Evolutionary conservation across 2,329 filamentous ascomycete genomes (phyloP).

Genomic region (Fusarium globosum): DNA sequence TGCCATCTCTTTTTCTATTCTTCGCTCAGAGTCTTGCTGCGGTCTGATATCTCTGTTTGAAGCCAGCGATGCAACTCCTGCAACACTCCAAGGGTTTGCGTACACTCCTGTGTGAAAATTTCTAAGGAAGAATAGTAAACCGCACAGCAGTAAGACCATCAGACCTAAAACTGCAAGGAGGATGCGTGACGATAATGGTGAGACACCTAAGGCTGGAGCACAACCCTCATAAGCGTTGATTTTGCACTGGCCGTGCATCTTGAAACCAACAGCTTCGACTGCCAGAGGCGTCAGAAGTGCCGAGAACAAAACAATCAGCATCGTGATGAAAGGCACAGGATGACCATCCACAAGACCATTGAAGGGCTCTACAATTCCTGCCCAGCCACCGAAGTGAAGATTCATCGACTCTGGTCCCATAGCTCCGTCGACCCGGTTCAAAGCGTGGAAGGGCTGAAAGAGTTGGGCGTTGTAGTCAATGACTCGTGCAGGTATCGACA

Average conservation of each 20-base stretch:
- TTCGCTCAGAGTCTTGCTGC: slow-evolving; percentile 30
- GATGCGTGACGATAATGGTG: slow-evolving; percentile 22
- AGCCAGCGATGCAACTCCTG: slow-evolving; percentile 41
- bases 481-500: slow-evolving; percentile 57
- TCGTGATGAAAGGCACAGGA: slow-evolving; percentile 41
- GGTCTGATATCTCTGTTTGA: slow-evolving; percentile 41
- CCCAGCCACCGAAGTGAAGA: slow-evolving; percentile 54
- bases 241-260: slow-evolving; percentile 42
- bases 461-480: slow-evolving; percentile 57
- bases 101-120: slow-evolving; percentile 41
- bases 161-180: slow-evolving; percentile 38
- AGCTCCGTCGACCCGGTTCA: slow-evolving; percentile 54
- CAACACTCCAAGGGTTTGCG: slow-evolving; percentile 50
- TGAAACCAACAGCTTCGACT: slow-evolving; percentile 42
- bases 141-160: slow-evolving; percentile 34
- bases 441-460: slow-evolving; percentile 58
- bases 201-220: slow-evolving; percentile 41
- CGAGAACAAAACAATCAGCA: slow-evolving; percentile 42
- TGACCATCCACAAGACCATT: slow-evolving; percentile 48
- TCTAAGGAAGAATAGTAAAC: slow-evolving; percentile 34
- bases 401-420: slow-evolving; percentile 56
- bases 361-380: slow-evolving; percentile 51
- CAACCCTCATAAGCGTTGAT: slow-evolving; percentile 35
- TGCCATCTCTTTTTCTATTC: slow-evolving; percentile 41
- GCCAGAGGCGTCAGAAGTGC: slow-evolving; percentile 39